phyloP scores from a whole-genome alignment of 805 yeast species.

The Phaffomyces thermotolerans region DNA sequence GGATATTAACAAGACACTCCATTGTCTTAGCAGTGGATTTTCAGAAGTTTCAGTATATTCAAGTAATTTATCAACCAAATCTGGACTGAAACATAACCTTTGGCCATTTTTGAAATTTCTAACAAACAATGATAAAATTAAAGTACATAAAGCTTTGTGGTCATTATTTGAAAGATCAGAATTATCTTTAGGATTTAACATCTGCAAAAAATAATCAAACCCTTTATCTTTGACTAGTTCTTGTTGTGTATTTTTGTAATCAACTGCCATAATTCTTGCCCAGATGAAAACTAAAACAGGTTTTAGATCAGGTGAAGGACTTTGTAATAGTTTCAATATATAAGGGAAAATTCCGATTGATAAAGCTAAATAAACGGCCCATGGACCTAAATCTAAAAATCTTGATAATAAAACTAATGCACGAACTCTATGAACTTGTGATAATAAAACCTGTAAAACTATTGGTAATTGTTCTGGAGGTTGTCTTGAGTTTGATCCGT shows the following conservation, averaged over 20 bases:
- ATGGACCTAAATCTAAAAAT: conserved; percentile 90
- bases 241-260: conserved; percentile 80
- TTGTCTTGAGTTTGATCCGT: conserved; percentile 72
- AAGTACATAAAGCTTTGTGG: conserved; percentile 93
- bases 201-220: conserved; percentile 76
- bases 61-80: conserved; percentile 60
- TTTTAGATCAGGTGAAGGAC: conserved; percentile 91
- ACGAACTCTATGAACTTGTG: conserved; percentile 89
- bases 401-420: conserved; percentile 79
- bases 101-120: conserved; percentile 77
- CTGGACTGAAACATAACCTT: conserved; percentile 66
- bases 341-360: conserved; percentile 96
- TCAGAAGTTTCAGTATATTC: conserved; percentile 65
- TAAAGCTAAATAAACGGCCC: conserved; percentile 91
- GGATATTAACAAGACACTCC: conserved; percentile 78
- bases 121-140: conserved; percentile 78
- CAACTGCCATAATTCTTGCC: conserved; percentile 97
- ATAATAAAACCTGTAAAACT: conserved; percentile 82
- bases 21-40: conserved; percentile 81
- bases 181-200: conserved; percentile 45
- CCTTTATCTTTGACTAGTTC: conserved; percentile 91
- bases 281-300: conserved; percentile 94
- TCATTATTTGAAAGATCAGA: conserved; percentile 35
- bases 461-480: conserved; percentile 94
- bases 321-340: conserved; percentile 79